These are phyloP conservation scores for Mycena leptocephala DNA, from an alignment of 768 basidiomycete genomes.

Conservation along the genomic window DNA sequence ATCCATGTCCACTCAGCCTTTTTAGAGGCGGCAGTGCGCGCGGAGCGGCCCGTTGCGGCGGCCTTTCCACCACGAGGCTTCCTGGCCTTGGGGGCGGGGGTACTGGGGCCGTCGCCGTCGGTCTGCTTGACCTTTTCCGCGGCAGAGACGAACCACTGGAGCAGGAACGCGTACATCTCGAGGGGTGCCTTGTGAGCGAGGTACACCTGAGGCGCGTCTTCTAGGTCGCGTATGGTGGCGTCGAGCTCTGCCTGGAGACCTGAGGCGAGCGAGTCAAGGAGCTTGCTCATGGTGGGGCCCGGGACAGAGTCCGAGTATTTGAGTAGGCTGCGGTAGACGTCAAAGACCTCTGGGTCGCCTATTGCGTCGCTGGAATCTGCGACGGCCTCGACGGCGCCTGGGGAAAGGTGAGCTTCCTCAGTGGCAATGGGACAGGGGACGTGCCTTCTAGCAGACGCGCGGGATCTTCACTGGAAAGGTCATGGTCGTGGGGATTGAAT, in stretches of 20 bases:
- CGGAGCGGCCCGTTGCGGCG: conserved; percentile 49
- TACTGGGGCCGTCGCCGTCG: conserved; percentile 61
- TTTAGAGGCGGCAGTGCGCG: conserved; percentile 58
- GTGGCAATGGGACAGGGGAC: conserved; percentile 34
- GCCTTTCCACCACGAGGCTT: conserved; percentile 77
- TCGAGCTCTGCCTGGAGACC: conserved; percentile 84
- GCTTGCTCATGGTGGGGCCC: conserved; percentile 82
- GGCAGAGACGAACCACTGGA: conserved; percentile 91
- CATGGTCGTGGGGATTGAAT: conserved; percentile 81
- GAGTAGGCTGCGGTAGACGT: conserved; percentile 86
- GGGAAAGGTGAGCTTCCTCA: conserved; percentile 1
- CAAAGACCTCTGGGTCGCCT: conserved; percentile 78
- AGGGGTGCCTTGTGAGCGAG: conserved; percentile 80
- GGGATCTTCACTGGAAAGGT: conserved; percentile 71
- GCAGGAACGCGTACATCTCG: conserved; percentile 93
- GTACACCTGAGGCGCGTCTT: conserved; percentile 77
- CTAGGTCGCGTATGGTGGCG: conserved; percentile 76
- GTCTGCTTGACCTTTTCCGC: conserved; percentile 84
- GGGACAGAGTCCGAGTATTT: conserved; percentile 80
- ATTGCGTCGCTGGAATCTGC: conserved; percentile 86
- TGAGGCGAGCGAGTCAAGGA: conserved; percentile 90
- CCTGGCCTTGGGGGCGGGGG: conserved; percentile 63
- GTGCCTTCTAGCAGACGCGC: conserved; percentile 73
- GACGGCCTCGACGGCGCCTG: conserved; percentile 88
- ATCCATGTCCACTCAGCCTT: conserved; percentile 82